phyloP scores from a whole-genome alignment of 192 early-diverging fungal species.

The Coemansia sp. region DNA sequence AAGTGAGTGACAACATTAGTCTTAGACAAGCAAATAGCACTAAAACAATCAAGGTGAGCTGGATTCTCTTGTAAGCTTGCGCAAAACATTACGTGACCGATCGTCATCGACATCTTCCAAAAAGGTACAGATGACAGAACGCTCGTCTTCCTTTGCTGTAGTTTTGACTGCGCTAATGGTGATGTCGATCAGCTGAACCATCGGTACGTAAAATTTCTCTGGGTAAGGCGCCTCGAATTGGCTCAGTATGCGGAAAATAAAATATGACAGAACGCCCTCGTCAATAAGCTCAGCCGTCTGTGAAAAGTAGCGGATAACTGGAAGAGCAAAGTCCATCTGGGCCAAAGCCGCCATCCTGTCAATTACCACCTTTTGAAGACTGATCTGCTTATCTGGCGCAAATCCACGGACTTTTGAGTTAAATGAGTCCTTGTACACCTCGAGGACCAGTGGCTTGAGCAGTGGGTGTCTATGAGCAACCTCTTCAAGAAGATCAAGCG shows the following conservation, averaged over 20 bases:
- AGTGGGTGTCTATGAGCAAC: conserved; percentile 71
- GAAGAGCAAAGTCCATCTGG: conserved; percentile 61
- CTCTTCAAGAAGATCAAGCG: conserved; percentile 71
- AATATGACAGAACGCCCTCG: conserved; percentile 67
- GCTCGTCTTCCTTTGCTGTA: conserved; percentile 22
- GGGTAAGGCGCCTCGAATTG: conserved; percentile 41
- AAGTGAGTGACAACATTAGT: too few species aligned
- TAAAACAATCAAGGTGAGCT: neutral
- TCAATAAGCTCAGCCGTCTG: conserved; percentile 56
- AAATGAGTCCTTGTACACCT: conserved; percentile 59
- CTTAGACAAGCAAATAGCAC: neutral
- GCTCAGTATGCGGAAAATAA: conserved; percentile 48
- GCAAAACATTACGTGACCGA: conserved; percentile 5
- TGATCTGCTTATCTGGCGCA: conserved; percentile 63
- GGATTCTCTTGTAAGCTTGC: conserved; percentile 6
- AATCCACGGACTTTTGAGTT: conserved; percentile 56
- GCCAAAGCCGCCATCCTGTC: conserved; percentile 67
- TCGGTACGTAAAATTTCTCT: conserved; percentile 20
- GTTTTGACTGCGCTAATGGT: conserved; percentile 28
- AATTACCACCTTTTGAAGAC: conserved; percentile 63
- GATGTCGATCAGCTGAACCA: conserved; percentile 24
- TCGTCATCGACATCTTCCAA: conserved; percentile 21
- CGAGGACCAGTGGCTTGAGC: conserved; percentile 63
- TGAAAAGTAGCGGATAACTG: conserved; percentile 62
- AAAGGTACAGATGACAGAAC: conserved; percentile 20